Base-by-base conservation (phyloP, 1,284 basidiomycete species). In the Rhizopogon parksii region DNA sequence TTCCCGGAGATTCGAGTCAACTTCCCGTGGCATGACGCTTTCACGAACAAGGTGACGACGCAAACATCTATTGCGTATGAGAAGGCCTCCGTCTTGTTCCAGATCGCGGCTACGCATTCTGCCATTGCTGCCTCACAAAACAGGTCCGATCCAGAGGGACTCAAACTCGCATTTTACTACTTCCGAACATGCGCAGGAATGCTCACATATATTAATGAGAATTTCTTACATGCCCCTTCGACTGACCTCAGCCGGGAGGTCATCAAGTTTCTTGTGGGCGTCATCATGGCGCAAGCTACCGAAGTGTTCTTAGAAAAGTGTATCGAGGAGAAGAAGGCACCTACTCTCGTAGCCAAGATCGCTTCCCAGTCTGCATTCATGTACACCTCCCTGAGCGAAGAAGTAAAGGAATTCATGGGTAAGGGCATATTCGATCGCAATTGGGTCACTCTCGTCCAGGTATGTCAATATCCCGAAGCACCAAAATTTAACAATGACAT, bases 171-270 rank as follows among this genome's bases (percentile, higher is more conserved):
- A 0, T 99, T 97, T 73, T 83, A 93, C 69, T 94, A 94, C 68
- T 88, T 93, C 60, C 78, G 90, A 15, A 87, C 91, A n/a, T 86
- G 91, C 34, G 92, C 95, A 0, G 96, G 96, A 19, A 96, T 99
- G 92, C 82, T 98, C 61, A 92, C 87, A 8, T 99, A 99, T 67
- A 95, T 99, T 77, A 98, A 98, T 72, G 95, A 99, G 69, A 99
- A 99, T 77, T 99, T 99, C 69, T 73, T 99, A 0, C 96, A 99
- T 64, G 96, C 96, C 0, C 96, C 96, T 0, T 95, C 91, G n/a
- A 96, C 92, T 1, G 96, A 99, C 70, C 80, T 99, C 50, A 89
- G 88, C 65, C 80, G 92, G 25, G 95, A 98, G 52, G 91, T 99
- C 46, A 81, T 99, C 74, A 95, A 95, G 68, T 90, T 95, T 56